Conservation (phyloP, 768 basidiomycete genomes). For the Kwoniella mangroviensis region DNA sequence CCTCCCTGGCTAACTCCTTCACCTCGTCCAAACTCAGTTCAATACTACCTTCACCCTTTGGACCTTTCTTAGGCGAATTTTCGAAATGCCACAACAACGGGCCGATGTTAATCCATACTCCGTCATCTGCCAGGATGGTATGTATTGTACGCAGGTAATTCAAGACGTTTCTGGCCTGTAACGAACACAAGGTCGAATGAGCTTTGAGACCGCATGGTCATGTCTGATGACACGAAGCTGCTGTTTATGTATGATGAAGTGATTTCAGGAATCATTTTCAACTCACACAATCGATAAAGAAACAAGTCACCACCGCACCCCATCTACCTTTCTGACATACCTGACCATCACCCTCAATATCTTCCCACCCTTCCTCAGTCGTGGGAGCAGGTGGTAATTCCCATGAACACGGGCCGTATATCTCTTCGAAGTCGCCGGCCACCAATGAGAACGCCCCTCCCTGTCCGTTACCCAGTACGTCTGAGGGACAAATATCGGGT, state of each 20-base stretch:
- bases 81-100: constrained; percentile 98
- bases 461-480: constrained; percentile 61
- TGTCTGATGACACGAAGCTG: not conserved
- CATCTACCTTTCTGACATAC: constrained; percentile 74
- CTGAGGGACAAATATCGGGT: constrained; percentile 82
- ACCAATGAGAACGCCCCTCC: constrained; percentile 67
- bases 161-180: constrained; percentile 85
- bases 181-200: not conserved
- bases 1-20: constrained; percentile 69
- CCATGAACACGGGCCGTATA: constrained; percentile 66
- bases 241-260: not conserved
- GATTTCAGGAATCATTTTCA: not conserved
- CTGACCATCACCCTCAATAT: constrained; percentile 57
- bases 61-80: constrained; percentile 67
- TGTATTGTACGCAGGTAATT: constrained; percentile 88
- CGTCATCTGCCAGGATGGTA: constrained; percentile 77
- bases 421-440: constrained; percentile 93
- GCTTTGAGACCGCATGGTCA: not conserved
- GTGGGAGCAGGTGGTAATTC: constrained; percentile 13
- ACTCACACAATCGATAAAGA: constrained; percentile 92
- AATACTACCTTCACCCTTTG: constrained; percentile 72
- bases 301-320: constrained; percentile 91
- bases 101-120: constrained; percentile 91
- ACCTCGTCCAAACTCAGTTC: constrained; percentile 91
- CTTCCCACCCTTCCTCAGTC: constrained; percentile 55